These are phyloP conservation scores for Pyrenophora graminea DNA, from an alignment of 2,329 filamentous ascomycete genomes.

Conservation along the genomic window DNA sequence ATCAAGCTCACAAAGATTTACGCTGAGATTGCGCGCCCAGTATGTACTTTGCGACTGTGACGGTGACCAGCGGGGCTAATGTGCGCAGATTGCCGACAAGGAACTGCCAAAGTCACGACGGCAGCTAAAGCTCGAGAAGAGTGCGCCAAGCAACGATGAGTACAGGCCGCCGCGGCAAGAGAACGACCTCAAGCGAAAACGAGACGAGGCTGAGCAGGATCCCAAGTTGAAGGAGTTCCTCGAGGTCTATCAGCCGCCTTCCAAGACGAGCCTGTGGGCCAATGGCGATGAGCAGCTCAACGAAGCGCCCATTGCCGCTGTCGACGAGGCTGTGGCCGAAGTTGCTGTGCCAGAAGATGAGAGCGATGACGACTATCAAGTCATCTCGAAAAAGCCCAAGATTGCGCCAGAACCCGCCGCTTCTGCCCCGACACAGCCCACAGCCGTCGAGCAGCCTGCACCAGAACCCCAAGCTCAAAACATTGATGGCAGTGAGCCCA, in stretches of 20 bases:
- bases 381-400: slow-evolving; percentile 56
- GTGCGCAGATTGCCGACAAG: slow-evolving; percentile 38
- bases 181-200: slow-evolving; percentile 68
- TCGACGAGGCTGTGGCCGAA: slow-evolving; percentile 24
- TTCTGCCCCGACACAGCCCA: slow-evolving; percentile 9
- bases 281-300: slow-evolving; percentile 53
- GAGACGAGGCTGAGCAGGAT: slow-evolving; percentile 63
- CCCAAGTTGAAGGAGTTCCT: slow-evolving; percentile 86
- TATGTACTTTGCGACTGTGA: slow-evolving; percentile 49
- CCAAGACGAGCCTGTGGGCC: slow-evolving; percentile 67
- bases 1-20: slow-evolving; percentile 93
- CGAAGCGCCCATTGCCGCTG: slow-evolving; percentile 16
- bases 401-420: slow-evolving; percentile 12
- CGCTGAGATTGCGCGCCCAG: slow-evolving; percentile 84
- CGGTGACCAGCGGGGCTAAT: slow-evolving; percentile 32
- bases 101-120: slow-evolving; percentile 42
- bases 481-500: slow-evolving; percentile 22
- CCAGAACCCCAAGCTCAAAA: neutral
- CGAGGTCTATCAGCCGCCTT: slow-evolving; percentile 74
- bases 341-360: slow-evolving; percentile 51
- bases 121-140: slow-evolving; percentile 36
- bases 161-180: slow-evolving; percentile 33
- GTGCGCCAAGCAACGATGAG: slow-evolving; percentile 27
- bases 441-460: neutral
- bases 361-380: slow-evolving; percentile 77